Conservation (phyloP, 805 yeast species). For the Ogataea glucozyma region DNA sequence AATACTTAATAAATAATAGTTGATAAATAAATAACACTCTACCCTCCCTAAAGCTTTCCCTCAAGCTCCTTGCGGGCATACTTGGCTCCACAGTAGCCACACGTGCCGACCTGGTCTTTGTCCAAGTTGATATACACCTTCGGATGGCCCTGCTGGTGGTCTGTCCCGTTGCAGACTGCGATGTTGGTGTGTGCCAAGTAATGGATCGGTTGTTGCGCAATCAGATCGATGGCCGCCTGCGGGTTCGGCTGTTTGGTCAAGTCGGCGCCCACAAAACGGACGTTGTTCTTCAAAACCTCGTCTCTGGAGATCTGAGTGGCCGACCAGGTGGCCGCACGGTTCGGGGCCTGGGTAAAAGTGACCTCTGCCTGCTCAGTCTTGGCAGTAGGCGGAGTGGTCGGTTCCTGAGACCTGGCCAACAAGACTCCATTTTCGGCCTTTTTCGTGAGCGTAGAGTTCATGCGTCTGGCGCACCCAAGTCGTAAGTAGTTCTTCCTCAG, state of each 20-base stretch:
- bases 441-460: constrained; percentile 14
- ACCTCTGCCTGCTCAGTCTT: constrained; percentile 13
- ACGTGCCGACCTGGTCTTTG: constrained; percentile 66
- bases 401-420: constrained; percentile 14
- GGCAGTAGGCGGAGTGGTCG: constrained; percentile 15
- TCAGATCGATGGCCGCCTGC: constrained; percentile 80
- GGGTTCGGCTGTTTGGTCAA: constrained; percentile 72
- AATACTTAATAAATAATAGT: constrained; percentile 2
- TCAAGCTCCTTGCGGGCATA: constrained; percentile 56
- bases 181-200: constrained; percentile 53
- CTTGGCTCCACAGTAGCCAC: constrained; percentile 81
- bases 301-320: constrained; percentile 61
- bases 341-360: constrained; percentile 66
- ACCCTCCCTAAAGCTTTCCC: constrained; percentile 24
- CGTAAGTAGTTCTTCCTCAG: not conserved
- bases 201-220: constrained; percentile 69
- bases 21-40: constrained; percentile 17
- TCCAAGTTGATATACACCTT: constrained; percentile 79
- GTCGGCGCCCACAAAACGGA: constrained; percentile 73
- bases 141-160: constrained; percentile 81
- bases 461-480: not conserved
- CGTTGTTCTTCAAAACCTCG: constrained; percentile 53
- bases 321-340: constrained; percentile 72
- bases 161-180: constrained; percentile 85
- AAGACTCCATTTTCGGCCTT: constrained; percentile 4